Evolutionary conservation across 495 filamentous ascomycete genomes (phyloP).

Genomic region (Penicillium psychrofluorescens): DNA sequence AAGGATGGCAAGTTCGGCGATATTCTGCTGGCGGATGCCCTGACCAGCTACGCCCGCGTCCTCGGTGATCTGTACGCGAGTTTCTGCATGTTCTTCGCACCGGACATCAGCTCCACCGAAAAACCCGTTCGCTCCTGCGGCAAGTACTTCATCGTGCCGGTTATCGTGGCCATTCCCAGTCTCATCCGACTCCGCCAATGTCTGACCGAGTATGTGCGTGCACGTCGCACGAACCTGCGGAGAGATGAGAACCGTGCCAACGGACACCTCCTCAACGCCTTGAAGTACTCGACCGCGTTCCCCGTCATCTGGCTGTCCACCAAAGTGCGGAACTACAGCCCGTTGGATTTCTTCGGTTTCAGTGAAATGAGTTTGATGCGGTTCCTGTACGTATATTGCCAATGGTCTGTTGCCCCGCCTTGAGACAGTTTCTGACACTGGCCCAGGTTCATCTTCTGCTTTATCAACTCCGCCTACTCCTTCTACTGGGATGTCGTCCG

Average conservation of each 20-base stretch:
- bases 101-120: slow-evolving; percentile 62
- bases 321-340: slow-evolving; percentile 61
- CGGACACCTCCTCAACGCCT: slow-evolving; percentile 84
- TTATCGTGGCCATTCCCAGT: slow-evolving; percentile 74
- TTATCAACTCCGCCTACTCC: slow-evolving; percentile 80
- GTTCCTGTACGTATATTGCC: slow-evolving; percentile 33
- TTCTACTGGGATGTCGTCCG: slow-evolving; percentile 98
- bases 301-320: slow-evolving; percentile 78
- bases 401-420: too few relatives aligned
- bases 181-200: slow-evolving; percentile 88
- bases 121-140: slow-evolving; percentile 77
- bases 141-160: slow-evolving; percentile 63
- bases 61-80: slow-evolving; percentile 83
- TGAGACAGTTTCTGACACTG: too few relatives aligned
- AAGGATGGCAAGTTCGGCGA: slow-evolving; percentile 89
- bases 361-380: slow-evolving; percentile 50
- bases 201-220: slow-evolving; percentile 76
- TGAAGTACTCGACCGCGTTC: slow-evolving; percentile 88
- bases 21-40: slow-evolving; percentile 85
- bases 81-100: slow-evolving; percentile 79
- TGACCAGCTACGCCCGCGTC: slow-evolving; percentile 91
- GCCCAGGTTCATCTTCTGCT: slow-evolving; percentile 50
- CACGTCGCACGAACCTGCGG: slow-evolving; percentile 41
- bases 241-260: slow-evolving; percentile 56
- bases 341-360: slow-evolving; percentile 43